phyloP scores from a whole-genome alignment of 805 yeast species.

The Metschnikowia peoriensis region DNA sequence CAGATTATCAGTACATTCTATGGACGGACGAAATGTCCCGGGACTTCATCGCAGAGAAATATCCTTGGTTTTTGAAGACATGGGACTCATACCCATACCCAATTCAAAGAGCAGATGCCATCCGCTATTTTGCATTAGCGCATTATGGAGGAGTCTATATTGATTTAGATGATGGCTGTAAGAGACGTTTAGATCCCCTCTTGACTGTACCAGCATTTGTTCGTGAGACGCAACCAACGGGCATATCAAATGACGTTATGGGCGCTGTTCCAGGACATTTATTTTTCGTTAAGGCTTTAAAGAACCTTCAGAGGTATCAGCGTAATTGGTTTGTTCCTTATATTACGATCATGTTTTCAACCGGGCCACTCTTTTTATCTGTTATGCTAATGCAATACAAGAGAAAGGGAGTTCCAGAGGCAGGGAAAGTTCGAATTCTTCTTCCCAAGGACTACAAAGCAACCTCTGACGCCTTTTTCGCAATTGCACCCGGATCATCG shows the following conservation, averaged over 20 bases:
- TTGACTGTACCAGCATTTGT: conserved; percentile 82
- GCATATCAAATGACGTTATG: conserved; percentile 91
- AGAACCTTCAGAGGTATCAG: conserved; percentile 57
- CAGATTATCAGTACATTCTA: conserved; percentile 80
- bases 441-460: conserved; percentile 72
- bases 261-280: conserved; percentile 87
- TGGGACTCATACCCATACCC: conserved; percentile 78
- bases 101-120: conserved; percentile 87
- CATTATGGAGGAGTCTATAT: conserved; percentile 90
- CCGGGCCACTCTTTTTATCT: conserved; percentile 86
- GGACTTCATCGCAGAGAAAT: conserved; percentile 72
- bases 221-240: conserved; percentile 84
- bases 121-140: conserved; percentile 77
- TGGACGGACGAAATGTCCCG: conserved; percentile 90
- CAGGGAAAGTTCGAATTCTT: conserved; percentile 64
- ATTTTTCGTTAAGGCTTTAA: conserved; percentile 69
- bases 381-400: conserved; percentile 86
- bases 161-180: conserved; percentile 89
- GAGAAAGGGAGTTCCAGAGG: conserved; percentile 70
- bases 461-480: conserved; percentile 61
- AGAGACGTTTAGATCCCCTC: conserved; percentile 73
- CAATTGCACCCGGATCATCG: conserved; percentile 78
- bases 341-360: conserved; percentile 87
- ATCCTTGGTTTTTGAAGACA: conserved; percentile 81
- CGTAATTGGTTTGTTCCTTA: conserved; percentile 82